These are phyloP conservation scores for Chrysoporthe cubensis DNA, from an alignment of 2,329 filamentous ascomycete genomes.

Conservation along the genomic window DNA sequence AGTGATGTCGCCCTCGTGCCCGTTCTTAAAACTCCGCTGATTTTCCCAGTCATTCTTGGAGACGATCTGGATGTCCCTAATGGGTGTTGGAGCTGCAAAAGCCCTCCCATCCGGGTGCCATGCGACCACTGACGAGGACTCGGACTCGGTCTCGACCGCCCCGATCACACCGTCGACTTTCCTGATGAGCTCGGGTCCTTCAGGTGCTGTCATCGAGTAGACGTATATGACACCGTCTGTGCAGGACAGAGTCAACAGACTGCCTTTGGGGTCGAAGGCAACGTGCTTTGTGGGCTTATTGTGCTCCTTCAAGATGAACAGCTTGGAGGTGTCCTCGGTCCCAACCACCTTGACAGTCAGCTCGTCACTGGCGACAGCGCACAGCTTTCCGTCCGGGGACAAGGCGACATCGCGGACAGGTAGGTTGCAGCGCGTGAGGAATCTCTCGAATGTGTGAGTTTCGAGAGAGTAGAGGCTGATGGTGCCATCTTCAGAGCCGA, in stretches of 20 bases:
- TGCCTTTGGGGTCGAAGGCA: constrained; percentile 80
- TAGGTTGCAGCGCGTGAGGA: constrained; percentile 81
- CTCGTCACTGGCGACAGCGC: constrained; percentile 95
- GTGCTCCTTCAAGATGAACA: constrained; percentile 83
- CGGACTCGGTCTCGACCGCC: constrained; percentile 74
- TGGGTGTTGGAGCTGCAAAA: constrained; percentile 83
- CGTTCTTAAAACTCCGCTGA: constrained; percentile 77
- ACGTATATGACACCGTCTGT: constrained; percentile 89
- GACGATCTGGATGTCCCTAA: constrained; percentile 81
- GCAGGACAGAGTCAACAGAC: constrained; percentile 78
- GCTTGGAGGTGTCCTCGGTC: constrained; percentile 73
- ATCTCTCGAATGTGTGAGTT: constrained; percentile 74
- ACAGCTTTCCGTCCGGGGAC: constrained; percentile 82
- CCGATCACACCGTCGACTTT: constrained; percentile 84
- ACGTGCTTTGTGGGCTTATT: constrained; percentile 88
- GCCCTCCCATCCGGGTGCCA: constrained; percentile 97
- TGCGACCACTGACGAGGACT: constrained; percentile 72
- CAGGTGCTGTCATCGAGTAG: constrained; percentile 74
- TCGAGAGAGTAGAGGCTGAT: constrained; percentile 89
- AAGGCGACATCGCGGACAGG: constrained; percentile 86
- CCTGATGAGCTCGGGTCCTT: constrained; percentile 79
- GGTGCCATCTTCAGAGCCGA: constrained; percentile 93
- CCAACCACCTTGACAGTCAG: constrained; percentile 88
- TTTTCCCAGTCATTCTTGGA: constrained; percentile 90
- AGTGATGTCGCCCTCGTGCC: constrained; percentile 83